phyloP scores from a whole-genome alignment of 345 rosid genomes.

The Salix arbutifolia region DNA sequence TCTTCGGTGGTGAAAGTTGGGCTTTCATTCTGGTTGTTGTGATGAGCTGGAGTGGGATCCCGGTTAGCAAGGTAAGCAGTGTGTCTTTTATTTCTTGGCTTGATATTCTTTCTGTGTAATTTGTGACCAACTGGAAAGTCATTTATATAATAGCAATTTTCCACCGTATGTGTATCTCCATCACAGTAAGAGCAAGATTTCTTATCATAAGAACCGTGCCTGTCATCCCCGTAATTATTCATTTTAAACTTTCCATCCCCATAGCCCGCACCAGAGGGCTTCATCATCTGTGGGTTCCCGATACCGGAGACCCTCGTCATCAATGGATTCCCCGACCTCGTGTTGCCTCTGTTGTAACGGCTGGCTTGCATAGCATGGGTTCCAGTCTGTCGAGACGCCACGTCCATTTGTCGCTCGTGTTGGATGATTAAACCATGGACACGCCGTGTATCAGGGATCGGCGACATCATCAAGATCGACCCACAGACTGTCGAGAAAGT shows the following conservation, averaged over 20 bases:
- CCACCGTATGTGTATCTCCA: not conserved
- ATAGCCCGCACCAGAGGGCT: no score
- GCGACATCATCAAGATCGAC: not conserved
- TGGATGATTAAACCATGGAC: not conserved
- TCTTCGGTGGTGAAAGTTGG: not conserved
- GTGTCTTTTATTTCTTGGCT: not conserved
- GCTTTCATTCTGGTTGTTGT: no score
- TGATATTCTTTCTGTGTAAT: not conserved
- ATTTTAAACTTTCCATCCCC: no score
- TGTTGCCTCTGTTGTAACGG: not conserved
- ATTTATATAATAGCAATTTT: not conserved
- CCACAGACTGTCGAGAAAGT: not conserved
- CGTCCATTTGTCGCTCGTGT: not conserved
- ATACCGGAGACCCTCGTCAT: no score
- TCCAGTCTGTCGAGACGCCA: not conserved
- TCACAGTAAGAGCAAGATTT: not conserved
- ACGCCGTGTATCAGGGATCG: not conserved
- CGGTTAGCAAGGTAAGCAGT: rapidly evolving
- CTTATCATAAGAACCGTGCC: no score
- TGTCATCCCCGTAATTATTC: no score
- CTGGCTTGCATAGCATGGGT: not conserved
- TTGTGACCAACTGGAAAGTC: not conserved
- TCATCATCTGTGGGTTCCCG: no score
- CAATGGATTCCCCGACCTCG: no score
- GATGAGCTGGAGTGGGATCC: rapidly evolving